Percentiles rank a stretch among this genome's conserved stretches.
Evolutionary conservation across 1,139 yeast species (phyloP).

Genomic region (Protomyces gravidus): DNA sequence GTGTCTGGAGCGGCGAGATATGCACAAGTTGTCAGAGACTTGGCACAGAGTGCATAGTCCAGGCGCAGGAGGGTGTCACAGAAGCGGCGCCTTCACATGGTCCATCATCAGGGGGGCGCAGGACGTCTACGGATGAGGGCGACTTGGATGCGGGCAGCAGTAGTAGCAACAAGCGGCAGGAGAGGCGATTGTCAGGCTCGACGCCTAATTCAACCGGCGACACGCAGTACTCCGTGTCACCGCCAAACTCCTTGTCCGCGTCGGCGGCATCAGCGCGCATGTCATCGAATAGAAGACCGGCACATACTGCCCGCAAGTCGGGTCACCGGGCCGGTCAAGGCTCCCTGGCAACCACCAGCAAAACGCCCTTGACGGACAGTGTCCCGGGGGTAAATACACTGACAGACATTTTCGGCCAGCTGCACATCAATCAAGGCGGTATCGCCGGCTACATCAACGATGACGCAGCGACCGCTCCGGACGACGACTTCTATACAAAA

Average conservation of each 20-base stretch:
- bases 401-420: conserved; percentile 17
- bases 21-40: conserved; percentile 25
- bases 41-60: conserved; percentile 15
- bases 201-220: background rate
- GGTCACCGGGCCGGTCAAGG: background rate
- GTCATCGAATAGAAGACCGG: background rate
- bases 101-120: background rate
- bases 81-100: background rate
- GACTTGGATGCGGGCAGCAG: background rate
- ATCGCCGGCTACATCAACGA: conserved; percentile 11
- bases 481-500: conserved; percentile 5
- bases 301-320: background rate
- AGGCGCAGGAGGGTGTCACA: background rate
- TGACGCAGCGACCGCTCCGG: background rate
- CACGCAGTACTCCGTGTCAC: background rate
- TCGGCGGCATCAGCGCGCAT: background rate
- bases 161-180: background rate
- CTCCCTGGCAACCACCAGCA: background rate
- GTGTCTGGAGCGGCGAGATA: conserved; percentile 1
- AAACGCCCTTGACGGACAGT: conserved; percentile 3
- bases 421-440: conserved; percentile 4
- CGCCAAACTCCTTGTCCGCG: background rate
- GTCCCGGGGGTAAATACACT: conserved; percentile 12
- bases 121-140: background rate
- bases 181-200: background rate